Evolutionary conservation across 2,329 filamentous ascomycete genomes (phyloP), one percentile per base, ranked within the genome.

Genomic region (Penicillium sp.): DNA sequence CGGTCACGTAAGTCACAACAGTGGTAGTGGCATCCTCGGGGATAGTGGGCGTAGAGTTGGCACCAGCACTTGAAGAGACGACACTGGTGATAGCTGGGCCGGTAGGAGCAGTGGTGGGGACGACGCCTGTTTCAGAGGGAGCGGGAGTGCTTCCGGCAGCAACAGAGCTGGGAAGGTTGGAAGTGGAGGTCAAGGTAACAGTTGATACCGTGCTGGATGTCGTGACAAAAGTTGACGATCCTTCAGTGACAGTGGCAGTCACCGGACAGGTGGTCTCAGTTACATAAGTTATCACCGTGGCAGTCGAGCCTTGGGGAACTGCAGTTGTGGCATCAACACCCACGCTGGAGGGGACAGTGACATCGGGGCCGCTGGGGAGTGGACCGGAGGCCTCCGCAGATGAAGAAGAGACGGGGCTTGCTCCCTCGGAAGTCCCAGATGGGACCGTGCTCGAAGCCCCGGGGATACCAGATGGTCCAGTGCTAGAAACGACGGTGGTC

Each of bases 191-290:
- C 40, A 67, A 27, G 4, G 62, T 65, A 45, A 64, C 64, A 27
- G 73, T 82, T 74, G 82, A 86, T 66, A 85, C 66, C 38, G 84
- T 86, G 64, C 81, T 84, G 55, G 77, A 80, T 46, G 83, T 67
- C 25, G 81, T 72, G 47, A 84, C 67, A 10, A 78, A 80, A 52
- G 80, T 75, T 1, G 79, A 79, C 45, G 78, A 74, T 35, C 80
- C 67, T 2, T 75, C 77, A 45, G 79, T 75, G 39, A 66, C 50
- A 8, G 67, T 71, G 41, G 57, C 56, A 18, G 69, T 72, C 2
- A 72, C 65, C 10, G 70, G 70, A 54, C 64, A 72, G 25, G 63
- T 69, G 18, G 70, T 71, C 21, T 65, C 58, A 6, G 69, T 73
- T n/a, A 56, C 60, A 46, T 66, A 67, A 18, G 65, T 66, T 23